A percentile compares a stretch with the other conserved stretches of the same genome.
Evolutionary conservation across 129 eudicot species (phyloP).

Genomic region (Logfia minima): DNA sequence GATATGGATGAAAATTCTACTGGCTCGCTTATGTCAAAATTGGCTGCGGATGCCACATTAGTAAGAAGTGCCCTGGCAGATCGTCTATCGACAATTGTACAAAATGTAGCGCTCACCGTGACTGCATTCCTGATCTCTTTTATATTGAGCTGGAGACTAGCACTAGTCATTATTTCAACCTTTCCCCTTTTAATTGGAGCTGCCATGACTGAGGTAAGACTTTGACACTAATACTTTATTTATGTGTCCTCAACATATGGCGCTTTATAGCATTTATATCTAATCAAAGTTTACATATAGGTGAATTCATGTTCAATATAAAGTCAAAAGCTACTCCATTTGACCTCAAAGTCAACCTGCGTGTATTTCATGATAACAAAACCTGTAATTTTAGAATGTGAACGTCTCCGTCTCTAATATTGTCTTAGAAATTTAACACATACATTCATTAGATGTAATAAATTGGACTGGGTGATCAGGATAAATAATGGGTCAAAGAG

Average conservation of each 20-base stretch:
- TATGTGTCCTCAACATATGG: not conserved
- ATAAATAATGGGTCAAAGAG: not conserved
- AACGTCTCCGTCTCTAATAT: too few species aligned
- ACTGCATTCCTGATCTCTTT: conserved; percentile 76
- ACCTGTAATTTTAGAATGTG: not conserved
- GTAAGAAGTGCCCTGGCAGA: conserved; percentile 83
- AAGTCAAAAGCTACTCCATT: not conserved
- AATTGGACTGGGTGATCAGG: not conserved
- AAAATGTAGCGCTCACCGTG: conserved; percentile 58
- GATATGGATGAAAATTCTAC: conserved; percentile 71
- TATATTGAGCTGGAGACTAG: conserved; percentile 72
- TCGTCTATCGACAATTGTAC: conserved; percentile 70
- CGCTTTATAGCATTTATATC: too few species aligned
- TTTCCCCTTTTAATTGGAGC: conserved; percentile 77
- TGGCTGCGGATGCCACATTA: conserved; percentile 84
- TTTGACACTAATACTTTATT: too few species aligned
- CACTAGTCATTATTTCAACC: conserved; percentile 60
- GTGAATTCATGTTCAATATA: not conserved
- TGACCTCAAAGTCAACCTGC: too few species aligned
- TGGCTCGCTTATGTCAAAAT: conserved; percentile 66
- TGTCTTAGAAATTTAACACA: not conserved
- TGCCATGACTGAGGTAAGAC: conserved; percentile 64
- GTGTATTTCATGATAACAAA: not conserved
- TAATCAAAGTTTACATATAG: not conserved
- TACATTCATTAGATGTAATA: not conserved